Conservation (phyloP, 2,329 filamentous ascomycete genomes). For the Aaosphaeria pasadenensis region DNA sequence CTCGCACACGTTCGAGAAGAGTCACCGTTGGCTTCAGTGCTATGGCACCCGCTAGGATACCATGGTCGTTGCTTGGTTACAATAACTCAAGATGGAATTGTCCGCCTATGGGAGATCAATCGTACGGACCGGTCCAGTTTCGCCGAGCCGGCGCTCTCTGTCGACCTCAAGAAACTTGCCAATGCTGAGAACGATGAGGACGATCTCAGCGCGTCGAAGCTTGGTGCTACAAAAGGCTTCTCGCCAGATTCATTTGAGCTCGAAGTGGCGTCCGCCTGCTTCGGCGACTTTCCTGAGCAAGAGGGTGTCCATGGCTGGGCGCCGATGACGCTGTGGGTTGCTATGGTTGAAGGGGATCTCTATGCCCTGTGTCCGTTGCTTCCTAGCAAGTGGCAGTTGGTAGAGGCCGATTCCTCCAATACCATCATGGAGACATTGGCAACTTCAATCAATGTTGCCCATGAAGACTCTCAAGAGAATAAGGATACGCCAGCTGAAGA, state of each 20-base stretch:
- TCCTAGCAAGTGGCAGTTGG: constrained; percentile 75
- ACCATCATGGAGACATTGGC: constrained; percentile 79
- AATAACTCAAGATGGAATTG: constrained; percentile 80
- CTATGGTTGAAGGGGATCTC: constrained; percentile 90
- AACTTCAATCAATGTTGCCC: constrained; percentile 74
- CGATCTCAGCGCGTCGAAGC: constrained; percentile 74
- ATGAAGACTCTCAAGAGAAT: constrained; percentile 25
- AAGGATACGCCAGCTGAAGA: constrained; percentile 42
- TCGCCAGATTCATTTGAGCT: constrained; percentile 90
- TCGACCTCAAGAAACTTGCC: constrained; percentile 85
- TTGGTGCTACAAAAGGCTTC: constrained; percentile 74
- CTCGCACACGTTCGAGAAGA: constrained; percentile 88
- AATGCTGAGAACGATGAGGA: constrained; percentile 80
- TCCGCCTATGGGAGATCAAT: constrained; percentile 87
- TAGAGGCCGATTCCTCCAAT: constrained; percentile 41
- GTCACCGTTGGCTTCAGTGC: constrained; percentile 71
- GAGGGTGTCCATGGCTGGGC: constrained; percentile 72
- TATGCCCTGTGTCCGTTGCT: constrained; percentile 91
- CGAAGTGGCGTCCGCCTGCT: constrained; percentile 87
- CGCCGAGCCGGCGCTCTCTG: constrained; percentile 74
- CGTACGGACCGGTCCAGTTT: constrained; percentile 83
- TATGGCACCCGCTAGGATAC: constrained; percentile 92
- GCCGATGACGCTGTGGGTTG: constrained; percentile 93
- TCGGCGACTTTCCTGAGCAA: constrained; percentile 65
- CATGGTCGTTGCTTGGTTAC: constrained; percentile 81